These are phyloP conservation scores for Endocarpon pusillum DNA, from an alignment of 495 filamentous ascomycete genomes.

Conservation along the genomic window DNA sequence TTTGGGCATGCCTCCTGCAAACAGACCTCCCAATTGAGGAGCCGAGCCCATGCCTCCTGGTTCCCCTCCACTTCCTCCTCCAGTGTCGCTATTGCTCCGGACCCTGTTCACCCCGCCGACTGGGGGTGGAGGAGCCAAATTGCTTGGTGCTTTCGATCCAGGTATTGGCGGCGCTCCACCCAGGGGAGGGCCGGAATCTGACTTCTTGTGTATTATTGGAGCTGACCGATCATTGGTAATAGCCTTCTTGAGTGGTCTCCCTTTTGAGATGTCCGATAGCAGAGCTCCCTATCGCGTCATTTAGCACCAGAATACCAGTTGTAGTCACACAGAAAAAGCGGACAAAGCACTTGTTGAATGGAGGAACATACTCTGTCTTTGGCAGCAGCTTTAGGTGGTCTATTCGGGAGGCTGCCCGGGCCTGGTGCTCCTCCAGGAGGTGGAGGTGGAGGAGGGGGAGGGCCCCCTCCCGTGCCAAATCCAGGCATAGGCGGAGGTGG, in stretches of 20 bases:
- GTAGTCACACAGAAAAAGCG: conserved; percentile 6
- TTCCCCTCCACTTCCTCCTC: conserved; percentile 21
- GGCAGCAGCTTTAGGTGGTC: conserved; percentile 27
- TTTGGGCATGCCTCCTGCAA: conserved; percentile 92
- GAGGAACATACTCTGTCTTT: conserved; percentile 37
- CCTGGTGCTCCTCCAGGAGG: conserved; percentile 26
- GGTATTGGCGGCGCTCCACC: conserved; percentile 73
- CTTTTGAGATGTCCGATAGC: conserved; percentile 79
- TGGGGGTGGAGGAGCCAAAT: conserved; percentile 64
- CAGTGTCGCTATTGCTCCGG: conserved; percentile 70
- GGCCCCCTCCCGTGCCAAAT: conserved; percentile 39
- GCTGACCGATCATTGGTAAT: conserved; percentile 92
- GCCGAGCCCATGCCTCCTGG: conserved; percentile 33
- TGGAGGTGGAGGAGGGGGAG: conserved; percentile 51
- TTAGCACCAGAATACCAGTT: conserved; percentile 15
- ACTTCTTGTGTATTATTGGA: conserved; percentile 41
- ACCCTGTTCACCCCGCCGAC: conserved; percentile 37
- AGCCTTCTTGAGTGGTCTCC: conserved; percentile 62
- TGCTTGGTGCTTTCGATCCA: conserved; percentile 40
- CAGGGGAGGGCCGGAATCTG: conserved; percentile 41
- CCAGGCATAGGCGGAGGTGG: conserved; percentile 47
- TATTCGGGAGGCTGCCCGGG: conserved; percentile 26
- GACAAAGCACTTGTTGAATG: conserved; percentile 8
- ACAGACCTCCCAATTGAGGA: conserved; percentile 75
- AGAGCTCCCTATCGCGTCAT: conserved; percentile 52